Evolutionary conservation across 139 green algal genomes (phyloP).

Genomic region (Deuterostichococcus epilithicus): DNA sequence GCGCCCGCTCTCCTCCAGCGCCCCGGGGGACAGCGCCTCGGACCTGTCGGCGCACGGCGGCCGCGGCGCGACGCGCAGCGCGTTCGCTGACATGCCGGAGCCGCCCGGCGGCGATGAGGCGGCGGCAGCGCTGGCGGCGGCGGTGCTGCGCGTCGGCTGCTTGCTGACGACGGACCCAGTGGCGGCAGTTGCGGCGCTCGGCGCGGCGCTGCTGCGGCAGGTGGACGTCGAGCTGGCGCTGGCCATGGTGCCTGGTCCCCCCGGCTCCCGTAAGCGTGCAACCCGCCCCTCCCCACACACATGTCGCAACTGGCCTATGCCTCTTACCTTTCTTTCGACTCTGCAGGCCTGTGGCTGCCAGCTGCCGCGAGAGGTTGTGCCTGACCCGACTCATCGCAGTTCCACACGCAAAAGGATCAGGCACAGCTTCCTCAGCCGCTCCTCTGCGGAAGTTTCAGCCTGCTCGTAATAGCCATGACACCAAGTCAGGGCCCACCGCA

Average conservation of each 20-base stretch:
- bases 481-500: no score
- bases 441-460: no score
- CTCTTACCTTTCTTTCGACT: no score
- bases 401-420: no score
- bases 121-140: neutral
- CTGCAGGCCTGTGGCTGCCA: no score
- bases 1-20: neutral
- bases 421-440: no score
- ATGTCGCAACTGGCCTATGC: no score
- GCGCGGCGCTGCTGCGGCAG: conserved; percentile 49
- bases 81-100: neutral
- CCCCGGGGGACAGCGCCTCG: neutral
- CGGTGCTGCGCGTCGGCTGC: conserved; percentile 58
- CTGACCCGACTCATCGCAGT: no score
- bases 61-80: neutral
- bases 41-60: no score
- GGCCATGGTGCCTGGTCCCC: neutral
- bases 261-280: neutral
- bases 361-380: no score
- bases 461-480: no score
- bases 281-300: neutral
- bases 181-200: conserved; percentile 48
- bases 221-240: conserved; percentile 51
- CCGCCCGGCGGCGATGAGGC: neutral
- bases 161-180: conserved; percentile 69